phyloP scores from a whole-genome alignment of 83 land plant genomes.

The Thuja plicata region DNA sequence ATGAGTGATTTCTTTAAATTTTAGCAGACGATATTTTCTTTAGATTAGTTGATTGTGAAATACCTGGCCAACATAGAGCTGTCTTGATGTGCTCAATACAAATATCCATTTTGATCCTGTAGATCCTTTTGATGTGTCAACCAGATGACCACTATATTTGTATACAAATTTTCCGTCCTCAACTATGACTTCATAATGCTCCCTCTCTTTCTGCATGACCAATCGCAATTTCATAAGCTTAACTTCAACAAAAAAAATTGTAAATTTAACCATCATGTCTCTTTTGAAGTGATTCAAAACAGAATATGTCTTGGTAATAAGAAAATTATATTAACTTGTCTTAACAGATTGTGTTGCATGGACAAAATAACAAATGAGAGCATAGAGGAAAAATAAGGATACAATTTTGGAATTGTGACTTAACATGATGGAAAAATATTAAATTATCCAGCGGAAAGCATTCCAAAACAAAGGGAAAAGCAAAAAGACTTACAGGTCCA shows the following conservation, averaged over 20 bases:
- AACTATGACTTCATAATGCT: slow-evolving; percentile 41
- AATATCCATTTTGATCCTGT: slow-evolving; percentile 49
- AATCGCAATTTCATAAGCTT: neutral
- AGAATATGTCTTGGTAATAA: neutral
- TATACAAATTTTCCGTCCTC: slow-evolving; percentile 31
- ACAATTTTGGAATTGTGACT: neutral
- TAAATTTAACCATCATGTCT: neutral
- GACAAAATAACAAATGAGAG: neutral
- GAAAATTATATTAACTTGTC: neutral
- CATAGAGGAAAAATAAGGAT: neutral
- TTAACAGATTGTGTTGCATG: neutral
- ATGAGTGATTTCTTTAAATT: neutral
- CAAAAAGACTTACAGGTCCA: slow-evolving; percentile 53
- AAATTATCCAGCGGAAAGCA: neutral
- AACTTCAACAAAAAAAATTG: neutral
- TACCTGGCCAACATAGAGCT: slow-evolving; percentile 48
- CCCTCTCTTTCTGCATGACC: slow-evolving; percentile 40
- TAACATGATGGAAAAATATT: neutral
- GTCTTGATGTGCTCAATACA: slow-evolving; percentile 41
- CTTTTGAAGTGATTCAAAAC: neutral
- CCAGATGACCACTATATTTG: slow-evolving; percentile 21
- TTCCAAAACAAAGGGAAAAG: neutral
- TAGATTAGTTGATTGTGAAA: neutral
- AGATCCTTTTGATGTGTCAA: slow-evolving; percentile 30
- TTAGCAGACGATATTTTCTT: neutral